phyloP scores from a whole-genome alignment of 2,329 filamentous ascomycete species.

The Aspergillus ochraceus region DNA sequence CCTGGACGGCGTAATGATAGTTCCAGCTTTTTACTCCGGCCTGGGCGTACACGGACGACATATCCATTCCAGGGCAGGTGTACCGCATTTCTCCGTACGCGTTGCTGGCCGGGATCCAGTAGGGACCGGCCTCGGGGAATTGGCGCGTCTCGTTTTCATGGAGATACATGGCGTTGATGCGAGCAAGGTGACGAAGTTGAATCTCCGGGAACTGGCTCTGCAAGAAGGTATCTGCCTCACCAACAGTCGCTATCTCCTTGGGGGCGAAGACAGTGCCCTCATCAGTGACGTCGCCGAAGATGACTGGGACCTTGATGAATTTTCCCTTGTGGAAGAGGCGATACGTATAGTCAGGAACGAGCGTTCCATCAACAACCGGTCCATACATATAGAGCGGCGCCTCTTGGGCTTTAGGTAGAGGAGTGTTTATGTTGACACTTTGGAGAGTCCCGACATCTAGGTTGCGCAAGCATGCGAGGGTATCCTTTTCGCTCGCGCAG shows the following conservation, averaged over 20 bases:
- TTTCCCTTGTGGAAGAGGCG: conserved; percentile 49
- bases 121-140: conserved; percentile 53
- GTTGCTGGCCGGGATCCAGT: conserved; percentile 59
- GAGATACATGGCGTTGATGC: conserved; percentile 59
- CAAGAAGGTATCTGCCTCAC: conserved; percentile 57
- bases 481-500: conserved; percentile 42
- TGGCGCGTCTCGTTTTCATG: conserved; percentile 42
- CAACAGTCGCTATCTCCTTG: conserved; percentile 45
- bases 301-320: conserved; percentile 55
- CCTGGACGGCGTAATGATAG: conserved; percentile 69
- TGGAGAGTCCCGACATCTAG: conserved; percentile 49
- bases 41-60: conserved; percentile 47
- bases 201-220: conserved; percentile 60
- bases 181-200: conserved; percentile 49
- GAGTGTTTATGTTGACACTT: conserved; percentile 45
- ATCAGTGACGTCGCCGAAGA: conserved; percentile 62
- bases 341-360: conserved; percentile 54
- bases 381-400: conserved; percentile 53
- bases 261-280: conserved; percentile 66
- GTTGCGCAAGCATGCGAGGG: conserved; percentile 52
- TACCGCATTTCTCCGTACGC: conserved; percentile 67
- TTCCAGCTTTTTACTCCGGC: conserved; percentile 54
- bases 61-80: conserved; percentile 61
- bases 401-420: conserved; percentile 45
- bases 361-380: conserved; percentile 52